phyloP scores from a whole-genome alignment of 768 basidiomycete species.

The Panellus pusillus region DNA sequence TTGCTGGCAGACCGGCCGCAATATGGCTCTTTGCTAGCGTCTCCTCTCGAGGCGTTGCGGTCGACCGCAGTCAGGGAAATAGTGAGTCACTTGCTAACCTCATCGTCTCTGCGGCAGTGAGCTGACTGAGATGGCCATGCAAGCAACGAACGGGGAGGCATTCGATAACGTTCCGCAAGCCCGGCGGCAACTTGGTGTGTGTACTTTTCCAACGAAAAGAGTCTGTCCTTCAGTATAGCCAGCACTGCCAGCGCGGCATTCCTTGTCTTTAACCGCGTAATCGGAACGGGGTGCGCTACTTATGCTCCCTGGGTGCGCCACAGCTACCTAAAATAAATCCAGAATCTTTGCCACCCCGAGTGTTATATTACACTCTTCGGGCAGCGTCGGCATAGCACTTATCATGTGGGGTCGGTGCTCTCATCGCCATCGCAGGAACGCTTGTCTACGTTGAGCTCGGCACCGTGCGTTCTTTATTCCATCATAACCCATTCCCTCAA shows the following conservation, averaged over 20 bases:
- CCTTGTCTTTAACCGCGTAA: constrained; percentile 45
- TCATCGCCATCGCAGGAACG: constrained; percentile 41
- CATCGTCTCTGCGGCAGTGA: too few species aligned
- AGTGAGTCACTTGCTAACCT: not conserved
- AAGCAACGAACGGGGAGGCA: constrained; percentile 16
- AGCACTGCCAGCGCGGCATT: constrained; percentile 32
- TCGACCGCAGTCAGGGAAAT: constrained; percentile 13
- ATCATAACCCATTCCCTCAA: not conserved
- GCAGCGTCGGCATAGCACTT: constrained; percentile 43
- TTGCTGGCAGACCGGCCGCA: not conserved
- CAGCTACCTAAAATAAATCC: not conserved
- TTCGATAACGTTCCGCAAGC: constrained; percentile 21
- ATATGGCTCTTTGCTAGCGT: constrained; percentile 9
- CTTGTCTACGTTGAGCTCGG: constrained; percentile 44
- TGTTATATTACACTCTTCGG: constrained; percentile 37
- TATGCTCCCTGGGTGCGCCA: not conserved
- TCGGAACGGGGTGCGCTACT: constrained; percentile 41
- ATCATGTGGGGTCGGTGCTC: constrained; percentile 45
- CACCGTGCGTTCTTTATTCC: constrained; percentile 27
- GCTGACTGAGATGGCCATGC: not conserved
- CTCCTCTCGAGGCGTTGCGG: constrained; percentile 20
- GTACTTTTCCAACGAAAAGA: not conserved
- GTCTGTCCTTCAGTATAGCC: not conserved
- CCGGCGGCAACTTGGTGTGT: constrained; percentile 13
- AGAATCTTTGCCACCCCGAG: constrained; percentile 44